A percentile compares a stretch with the other conserved stretches of the same genome.
Evolutionary conservation across 495 filamentous ascomycete genomes (phyloP).

Genomic region (Elasticomyces elasticus): DNA sequence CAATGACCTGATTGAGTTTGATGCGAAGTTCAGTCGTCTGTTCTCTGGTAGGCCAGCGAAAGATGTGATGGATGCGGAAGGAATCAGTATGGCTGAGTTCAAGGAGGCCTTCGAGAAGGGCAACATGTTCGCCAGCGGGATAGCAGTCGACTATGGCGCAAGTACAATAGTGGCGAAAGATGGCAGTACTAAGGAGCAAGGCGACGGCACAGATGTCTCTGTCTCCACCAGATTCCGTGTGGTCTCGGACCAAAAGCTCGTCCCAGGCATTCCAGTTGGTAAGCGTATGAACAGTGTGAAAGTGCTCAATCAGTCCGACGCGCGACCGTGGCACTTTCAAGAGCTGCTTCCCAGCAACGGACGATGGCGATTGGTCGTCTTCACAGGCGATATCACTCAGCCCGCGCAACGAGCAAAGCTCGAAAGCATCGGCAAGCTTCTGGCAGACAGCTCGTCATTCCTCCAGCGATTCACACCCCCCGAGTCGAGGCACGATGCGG

Average conservation of each 20-base stretch:
- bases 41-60: conserved; percentile 30
- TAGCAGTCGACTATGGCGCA: conserved; percentile 27
- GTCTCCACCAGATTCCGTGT: conserved; percentile 31
- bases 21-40: conserved; percentile 41
- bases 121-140: conserved; percentile 10
- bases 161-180: conserved; percentile 28
- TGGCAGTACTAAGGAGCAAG: conserved; percentile 28
- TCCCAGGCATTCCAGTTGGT: conserved; percentile 26
- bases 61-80: conserved; percentile 52
- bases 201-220: conserved; percentile 35
- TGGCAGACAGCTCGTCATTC: conserved; percentile 32
- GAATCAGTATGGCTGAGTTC: conserved; percentile 44
- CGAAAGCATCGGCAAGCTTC: conserved; percentile 34
- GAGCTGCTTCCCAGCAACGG: conserved; percentile 45
- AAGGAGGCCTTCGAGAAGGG: conserved; percentile 34
- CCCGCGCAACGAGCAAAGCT: conserved; percentile 38
- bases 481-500: conserved; percentile 32
- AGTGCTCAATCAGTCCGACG: conserved; percentile 29
- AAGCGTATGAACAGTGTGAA: conserved; percentile 28
- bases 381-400: conserved; percentile 50
- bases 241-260: conserved; percentile 23
- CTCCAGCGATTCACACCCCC: conserved; percentile 37
- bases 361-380: conserved; percentile 54
- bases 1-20: conserved; percentile 61
- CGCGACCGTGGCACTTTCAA: conserved; percentile 28